Percentiles rank a stretch among this genome's conserved stretches.
These are phyloP conservation scores for Herpetospermum pedunculosum DNA, from an alignment of 306 rosid species.

Conservation along the genomic window DNA sequence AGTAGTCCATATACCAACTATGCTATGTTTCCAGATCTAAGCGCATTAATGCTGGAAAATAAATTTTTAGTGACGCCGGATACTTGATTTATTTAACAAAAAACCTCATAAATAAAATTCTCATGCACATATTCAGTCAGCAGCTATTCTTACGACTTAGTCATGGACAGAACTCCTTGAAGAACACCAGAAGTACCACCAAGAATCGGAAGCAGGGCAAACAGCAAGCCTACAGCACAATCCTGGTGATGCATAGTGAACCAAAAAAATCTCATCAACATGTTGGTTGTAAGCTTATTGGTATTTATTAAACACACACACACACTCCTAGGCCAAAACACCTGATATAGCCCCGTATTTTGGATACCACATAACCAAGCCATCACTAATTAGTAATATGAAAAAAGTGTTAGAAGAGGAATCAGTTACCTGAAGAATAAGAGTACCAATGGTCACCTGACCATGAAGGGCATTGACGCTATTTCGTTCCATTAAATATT, in stretches of 20 bases:
- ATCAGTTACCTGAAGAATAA: slow-evolving; percentile 61
- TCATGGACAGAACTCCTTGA: slow-evolving; percentile 88
- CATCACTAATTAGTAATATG: not conserved
- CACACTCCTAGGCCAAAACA: not conserved
- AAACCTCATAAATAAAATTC: not conserved
- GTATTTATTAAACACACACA: not conserved
- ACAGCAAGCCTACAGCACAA: slow-evolving; percentile 94
- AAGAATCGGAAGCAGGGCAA: slow-evolving; percentile 88
- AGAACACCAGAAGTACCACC: slow-evolving; percentile 94
- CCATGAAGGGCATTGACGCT: slow-evolving; percentile 76
- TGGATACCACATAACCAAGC: not conserved
- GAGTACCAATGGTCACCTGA: slow-evolving; percentile 86
- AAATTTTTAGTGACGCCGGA: not conserved
- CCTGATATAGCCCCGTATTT: not conserved
- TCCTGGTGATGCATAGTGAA: slow-evolving; percentile 42
- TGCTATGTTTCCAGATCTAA: not conserved
- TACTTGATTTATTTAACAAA: not conserved
- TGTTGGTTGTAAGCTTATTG: not conserved
- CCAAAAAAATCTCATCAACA: not conserved
- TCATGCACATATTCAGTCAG: slow-evolving; percentile 11
- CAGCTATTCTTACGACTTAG: slow-evolving; percentile 56
- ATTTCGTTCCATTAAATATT: slow-evolving; percentile 86
- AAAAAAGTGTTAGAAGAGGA: not conserved
- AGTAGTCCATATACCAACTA: not conserved
- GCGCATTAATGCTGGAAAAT: not conserved